phyloP scores from a whole-genome alignment of 176 grass and related monocot species.

The Elymus sibiricus region DNA sequence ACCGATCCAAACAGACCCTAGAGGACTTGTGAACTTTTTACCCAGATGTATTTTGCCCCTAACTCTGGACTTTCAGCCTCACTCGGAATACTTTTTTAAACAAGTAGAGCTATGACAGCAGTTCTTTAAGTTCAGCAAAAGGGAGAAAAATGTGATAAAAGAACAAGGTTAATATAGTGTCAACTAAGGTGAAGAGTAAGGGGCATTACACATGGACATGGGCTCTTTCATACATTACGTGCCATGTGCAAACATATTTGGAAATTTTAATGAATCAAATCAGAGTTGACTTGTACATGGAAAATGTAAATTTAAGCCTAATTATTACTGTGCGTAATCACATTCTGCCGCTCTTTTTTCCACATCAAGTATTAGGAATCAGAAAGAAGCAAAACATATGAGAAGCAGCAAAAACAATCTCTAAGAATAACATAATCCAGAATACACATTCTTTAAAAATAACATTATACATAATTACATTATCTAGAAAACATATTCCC shows the following conservation, averaged over 20 bases:
- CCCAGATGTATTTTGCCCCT: not conserved
- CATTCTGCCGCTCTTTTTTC: not conserved
- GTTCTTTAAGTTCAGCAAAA: not conserved
- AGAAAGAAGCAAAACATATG: constrained; percentile 2
- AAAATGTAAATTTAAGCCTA: not conserved
- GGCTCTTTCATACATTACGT: not conserved
- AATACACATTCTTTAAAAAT: not conserved
- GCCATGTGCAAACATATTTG: not conserved
- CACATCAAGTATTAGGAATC: not conserved
- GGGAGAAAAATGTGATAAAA: not conserved
- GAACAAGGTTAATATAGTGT: not conserved
- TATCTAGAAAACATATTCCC: constrained; percentile 6
- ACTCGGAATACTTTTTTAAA: not conserved
- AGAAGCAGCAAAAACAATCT: not conserved
- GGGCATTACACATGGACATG: not conserved
- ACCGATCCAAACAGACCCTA: too few relatives aligned
- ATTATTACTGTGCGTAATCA: not conserved
- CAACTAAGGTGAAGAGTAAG: not conserved
- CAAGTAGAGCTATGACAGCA: not conserved
- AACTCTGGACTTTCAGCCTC: not conserved
- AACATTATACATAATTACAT: not conserved
- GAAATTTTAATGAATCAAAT: not conserved
- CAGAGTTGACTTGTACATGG: not conserved
- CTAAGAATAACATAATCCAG: not conserved
- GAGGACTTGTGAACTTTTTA: constrained; percentile 2